Evolutionary conservation across 2,329 filamentous ascomycete genomes (phyloP).

Genomic region (Delphinella strobiligena): DNA sequence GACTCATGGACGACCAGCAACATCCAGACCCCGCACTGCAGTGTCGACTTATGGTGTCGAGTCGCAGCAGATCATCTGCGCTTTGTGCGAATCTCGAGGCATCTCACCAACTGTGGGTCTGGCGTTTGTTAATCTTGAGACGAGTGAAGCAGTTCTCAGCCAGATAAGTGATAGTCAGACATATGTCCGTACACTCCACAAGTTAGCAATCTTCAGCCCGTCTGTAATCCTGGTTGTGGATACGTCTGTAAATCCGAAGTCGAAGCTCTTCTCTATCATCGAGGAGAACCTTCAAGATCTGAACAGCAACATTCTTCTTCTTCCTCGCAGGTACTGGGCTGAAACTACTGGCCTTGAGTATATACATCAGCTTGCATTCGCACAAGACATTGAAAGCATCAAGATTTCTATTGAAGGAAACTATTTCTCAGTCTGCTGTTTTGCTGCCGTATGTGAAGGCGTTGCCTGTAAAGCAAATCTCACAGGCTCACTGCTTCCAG

Average conservation of each 20-base stretch:
- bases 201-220: conserved; percentile 69
- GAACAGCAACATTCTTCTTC: conserved; percentile 41
- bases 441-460: conserved; percentile 58
- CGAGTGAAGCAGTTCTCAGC: conserved; percentile 72
- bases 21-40: conserved; percentile 40
- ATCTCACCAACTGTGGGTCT: conserved; percentile 74
- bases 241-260: conserved; percentile 57
- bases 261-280: conserved; percentile 62
- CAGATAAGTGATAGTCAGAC: conserved; percentile 91
- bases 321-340: conserved; percentile 75
- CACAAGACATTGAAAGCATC: conserved; percentile 67
- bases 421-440: conserved; percentile 73
- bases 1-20: conserved; percentile 30
- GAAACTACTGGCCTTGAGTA: conserved; percentile 66
- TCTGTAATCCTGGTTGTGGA: conserved; percentile 68
- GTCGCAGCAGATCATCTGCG: conserved; percentile 70
- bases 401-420: conserved; percentile 71
- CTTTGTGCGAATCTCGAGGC: conserved; percentile 76
- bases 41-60: conserved; percentile 46
- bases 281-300: conserved; percentile 57
- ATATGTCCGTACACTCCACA: conserved; percentile 78
- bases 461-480: background rate
- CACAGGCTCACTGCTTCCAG: conserved; percentile 30
- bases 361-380: conserved; percentile 67
- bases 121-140: conserved; percentile 76